Evolutionary conservation across 2,329 filamentous ascomycete species (phyloP).

Genomic region (Penicillium oxalicum): DNA sequence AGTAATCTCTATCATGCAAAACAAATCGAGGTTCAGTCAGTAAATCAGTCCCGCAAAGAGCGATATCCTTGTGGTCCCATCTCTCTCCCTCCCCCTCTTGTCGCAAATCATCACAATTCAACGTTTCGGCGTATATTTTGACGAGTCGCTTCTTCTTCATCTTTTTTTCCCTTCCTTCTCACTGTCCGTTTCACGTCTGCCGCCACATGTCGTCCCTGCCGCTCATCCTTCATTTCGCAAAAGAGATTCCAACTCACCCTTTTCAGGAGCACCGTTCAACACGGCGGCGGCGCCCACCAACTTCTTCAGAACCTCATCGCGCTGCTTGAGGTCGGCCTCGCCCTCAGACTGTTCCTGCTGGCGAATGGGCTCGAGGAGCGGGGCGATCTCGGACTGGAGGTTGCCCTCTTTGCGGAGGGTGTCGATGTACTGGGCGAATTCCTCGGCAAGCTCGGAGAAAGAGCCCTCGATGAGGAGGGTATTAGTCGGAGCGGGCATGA

Average conservation of each 20-base stretch:
- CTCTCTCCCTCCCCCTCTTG: no score
- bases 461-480: conserved; percentile 77
- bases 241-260: conserved; percentile 46
- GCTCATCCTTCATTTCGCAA: conserved; percentile 1
- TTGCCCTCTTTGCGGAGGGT: conserved; percentile 62
- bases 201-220: not conserved
- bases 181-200: conserved; percentile 3
- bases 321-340: conserved; percentile 54
- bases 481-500: conserved; percentile 56
- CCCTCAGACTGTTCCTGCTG: conserved; percentile 51
- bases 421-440: conserved; percentile 93
- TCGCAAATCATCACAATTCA: no score
- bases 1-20: conserved; percentile 63
- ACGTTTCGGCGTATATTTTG: conserved; percentile 2
- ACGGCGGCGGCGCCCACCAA: conserved; percentile 71
- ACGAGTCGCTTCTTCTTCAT: not conserved
- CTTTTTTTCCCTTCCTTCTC: conserved; percentile 2
- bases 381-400: conserved; percentile 59
- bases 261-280: conserved; percentile 83
- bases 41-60: no score
- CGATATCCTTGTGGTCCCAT: no score
- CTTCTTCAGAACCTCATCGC: conserved; percentile 82
- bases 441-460: conserved; percentile 86
- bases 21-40: no score
- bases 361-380: conserved; percentile 55